Evolutionary conservation across 1,284 basidiomycete genomes (phyloP).

Genomic region (Hymenochaete sp.): DNA sequence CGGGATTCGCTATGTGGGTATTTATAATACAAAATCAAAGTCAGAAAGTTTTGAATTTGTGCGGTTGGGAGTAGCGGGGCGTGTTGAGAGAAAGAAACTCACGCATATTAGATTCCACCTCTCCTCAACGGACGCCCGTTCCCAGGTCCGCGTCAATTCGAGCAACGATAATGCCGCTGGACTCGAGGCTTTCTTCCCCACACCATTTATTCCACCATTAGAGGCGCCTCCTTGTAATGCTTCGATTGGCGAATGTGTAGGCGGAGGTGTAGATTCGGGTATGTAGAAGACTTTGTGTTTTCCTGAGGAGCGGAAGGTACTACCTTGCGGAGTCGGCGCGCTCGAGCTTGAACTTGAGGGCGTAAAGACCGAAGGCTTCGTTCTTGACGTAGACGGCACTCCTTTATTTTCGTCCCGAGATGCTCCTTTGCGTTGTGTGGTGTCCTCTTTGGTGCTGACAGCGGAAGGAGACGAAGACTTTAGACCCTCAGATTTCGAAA

Average conservation of each 20-base stretch:
- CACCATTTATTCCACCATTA: slow-evolving; percentile 12
- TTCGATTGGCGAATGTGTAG: slow-evolving; percentile 20
- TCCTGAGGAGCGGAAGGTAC: slow-evolving; percentile 49
- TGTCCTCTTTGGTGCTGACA: too few relatives aligned
- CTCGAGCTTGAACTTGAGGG: too few relatives aligned
- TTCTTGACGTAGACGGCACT: too few relatives aligned
- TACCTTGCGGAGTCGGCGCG: slow-evolving; percentile 44
- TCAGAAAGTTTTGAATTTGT: not conserved
- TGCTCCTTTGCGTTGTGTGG: too few relatives aligned
- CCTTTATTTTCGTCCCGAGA: too few relatives aligned
- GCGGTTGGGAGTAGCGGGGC: not conserved
- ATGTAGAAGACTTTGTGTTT: slow-evolving; percentile 32
- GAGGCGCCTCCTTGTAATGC: slow-evolving; percentile 23
- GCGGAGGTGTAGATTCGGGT: slow-evolving; percentile 25
- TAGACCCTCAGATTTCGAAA: too few relatives aligned
- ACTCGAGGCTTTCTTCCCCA: not conserved
- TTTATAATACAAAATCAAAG: not conserved
- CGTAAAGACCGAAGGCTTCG: too few relatives aligned
- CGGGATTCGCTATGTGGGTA: slow-evolving; percentile 36
- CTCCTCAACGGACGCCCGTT: slow-evolving; percentile 27
- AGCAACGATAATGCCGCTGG: slow-evolving; percentile 42
- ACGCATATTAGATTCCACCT: slow-evolving; percentile 49
- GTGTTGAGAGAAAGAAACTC: slow-evolving; percentile 24
- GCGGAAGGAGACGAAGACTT: too few relatives aligned
- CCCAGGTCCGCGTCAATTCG: slow-evolving; percentile 50